Evolutionary conservation across 139 green algal genomes (phyloP).

Genomic region (Prasinococcaceae sp.): DNA sequence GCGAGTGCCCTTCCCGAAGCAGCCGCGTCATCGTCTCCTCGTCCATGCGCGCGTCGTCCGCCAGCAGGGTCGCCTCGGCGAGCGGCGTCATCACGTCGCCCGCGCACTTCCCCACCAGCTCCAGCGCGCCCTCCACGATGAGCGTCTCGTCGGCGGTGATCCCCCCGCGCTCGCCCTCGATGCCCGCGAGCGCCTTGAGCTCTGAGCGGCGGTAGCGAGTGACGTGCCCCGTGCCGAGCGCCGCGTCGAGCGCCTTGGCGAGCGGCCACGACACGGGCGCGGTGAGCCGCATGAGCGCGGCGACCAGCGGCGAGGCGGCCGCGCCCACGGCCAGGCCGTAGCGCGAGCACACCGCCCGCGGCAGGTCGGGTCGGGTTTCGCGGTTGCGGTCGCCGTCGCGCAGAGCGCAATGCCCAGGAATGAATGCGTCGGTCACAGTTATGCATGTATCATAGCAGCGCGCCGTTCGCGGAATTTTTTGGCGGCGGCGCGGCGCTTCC

Average conservation of each 20-base stretch:
- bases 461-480: too few species aligned
- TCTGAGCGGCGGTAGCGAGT: conserved; percentile 15
- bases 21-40: too few species aligned
- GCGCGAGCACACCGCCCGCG: conserved; percentile 24
- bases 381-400: too few species aligned
- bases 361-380: too few species aligned
- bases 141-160: conserved; percentile 22
- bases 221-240: conserved; percentile 22
- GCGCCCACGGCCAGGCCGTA: conserved; percentile 29
- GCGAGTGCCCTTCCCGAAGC: too few species aligned
- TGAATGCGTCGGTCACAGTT: too few species aligned
- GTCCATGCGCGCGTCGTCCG: too few species aligned
- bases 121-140: conserved; percentile 30
- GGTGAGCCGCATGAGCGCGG: conserved; percentile 14
- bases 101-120: conserved; percentile 23
- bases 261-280: conserved; percentile 20
- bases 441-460: too few species aligned
- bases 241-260: conserved; percentile 24
- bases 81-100: too few species aligned
- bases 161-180: conserved; percentile 22
- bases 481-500: too few species aligned
- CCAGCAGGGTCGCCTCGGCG: too few species aligned
- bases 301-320: conserved; percentile 11
- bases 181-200: conserved; percentile 26
- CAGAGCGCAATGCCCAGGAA: too few species aligned